These are phyloP conservation scores for Sequoiadendron giganteum DNA, from an alignment of 75 land plant genomes.

Conservation along the genomic window DNA sequence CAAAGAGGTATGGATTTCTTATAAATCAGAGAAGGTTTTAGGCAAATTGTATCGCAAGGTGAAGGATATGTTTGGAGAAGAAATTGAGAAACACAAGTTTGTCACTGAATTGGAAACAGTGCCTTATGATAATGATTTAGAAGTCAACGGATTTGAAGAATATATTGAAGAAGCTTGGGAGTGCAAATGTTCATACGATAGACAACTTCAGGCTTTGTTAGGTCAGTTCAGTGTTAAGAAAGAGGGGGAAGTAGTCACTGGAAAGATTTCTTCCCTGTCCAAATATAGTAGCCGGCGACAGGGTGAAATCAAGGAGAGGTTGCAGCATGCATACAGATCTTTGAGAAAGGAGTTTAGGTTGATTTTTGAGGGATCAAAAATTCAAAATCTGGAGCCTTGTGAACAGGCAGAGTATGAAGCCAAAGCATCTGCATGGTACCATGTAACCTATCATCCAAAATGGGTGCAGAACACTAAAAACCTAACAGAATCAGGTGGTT, in stretches of 20 bases:
- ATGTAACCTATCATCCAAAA: conserved; percentile 73
- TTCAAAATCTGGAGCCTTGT: conserved; percentile 27
- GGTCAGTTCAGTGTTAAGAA: conserved; percentile 59
- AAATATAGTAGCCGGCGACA: conserved; percentile 58
- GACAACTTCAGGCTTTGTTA: conserved; percentile 53
- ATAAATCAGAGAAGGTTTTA: conserved; percentile 66
- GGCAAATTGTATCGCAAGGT: conserved; percentile 68
- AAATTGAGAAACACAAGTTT: conserved; percentile 1
- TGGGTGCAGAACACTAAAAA: conserved; percentile 46
- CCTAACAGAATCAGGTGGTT: conserved; percentile 31
- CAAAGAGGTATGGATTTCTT: conserved; percentile 52
- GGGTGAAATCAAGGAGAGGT: conserved; percentile 69
- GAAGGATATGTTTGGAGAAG: conserved; percentile 35
- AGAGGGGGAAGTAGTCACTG: conserved; percentile 89
- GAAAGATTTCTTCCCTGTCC: conserved; percentile 64
- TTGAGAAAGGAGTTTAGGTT: conserved; percentile 60
- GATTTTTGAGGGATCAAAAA: conserved; percentile 42
- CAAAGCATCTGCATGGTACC: conserved; percentile 98
- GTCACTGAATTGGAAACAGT: conserved; percentile 16
- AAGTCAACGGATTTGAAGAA: conserved; percentile 49
- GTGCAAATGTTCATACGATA: conserved; percentile 62
- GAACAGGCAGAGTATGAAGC: conserved; percentile 31
- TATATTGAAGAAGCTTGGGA: conserved; percentile 73
- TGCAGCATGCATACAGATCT: conserved; percentile 55
- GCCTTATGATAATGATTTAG: conserved; percentile 64